Base-by-base conservation (phyloP, 169 alveolate genomes). In the Eimeria praecox region DNA sequence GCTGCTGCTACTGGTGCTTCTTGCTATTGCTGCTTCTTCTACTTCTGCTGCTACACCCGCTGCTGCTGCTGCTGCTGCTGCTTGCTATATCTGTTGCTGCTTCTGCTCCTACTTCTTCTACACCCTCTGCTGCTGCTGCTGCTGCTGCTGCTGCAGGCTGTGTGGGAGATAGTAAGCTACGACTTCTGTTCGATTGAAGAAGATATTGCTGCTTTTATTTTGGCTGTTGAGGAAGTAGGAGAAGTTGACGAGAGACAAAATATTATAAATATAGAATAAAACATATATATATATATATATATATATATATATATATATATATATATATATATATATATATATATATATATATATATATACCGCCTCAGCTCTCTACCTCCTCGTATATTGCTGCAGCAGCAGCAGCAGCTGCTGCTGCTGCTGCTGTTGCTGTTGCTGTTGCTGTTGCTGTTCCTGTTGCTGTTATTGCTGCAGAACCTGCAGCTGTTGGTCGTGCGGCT, bases 341-440 rank as follows among this genome's bases (percentile, higher is more conserved):
- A n/a, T n/a, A n/a, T n/a, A n/a, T n/a, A n/a, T n/a, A n/a, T n/a
- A n/a, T n/a, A n/a, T n/a, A n/a, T n/a, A n/a, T n/a, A n/a, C n/a
- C n/a, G n/a, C n/a, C n/a, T n/a, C n/a, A n/a, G n/a, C n/a, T n/a
- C n/a, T n/a, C n/a, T n/a, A n/a, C n/a, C n/a, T n/a, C n/a, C n/a
- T n/a, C 30, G 30, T 66, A n/a, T n/a, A n/a, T n/a, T n/a, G 12
- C 66, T 14, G 66, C 66, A 56, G 66, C 66, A 56, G 66, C 66
- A 56, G 66, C 66, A 56, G 66, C 27, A 56, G 66, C 66, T 56
- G 66, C 66, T 56, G 82, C 40, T 69, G 82, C 3, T 69, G 82
- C 82, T 69, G 38, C 40, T 1, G 82, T 5, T 69, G 82, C 82
- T 69, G 82, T 3, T 62, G 73, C 4, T 62, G 5, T 30, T 62